These are phyloP conservation scores for Fraxinus angustifolia DNA, from an alignment of 305 asterid species.

Conservation along the genomic window DNA sequence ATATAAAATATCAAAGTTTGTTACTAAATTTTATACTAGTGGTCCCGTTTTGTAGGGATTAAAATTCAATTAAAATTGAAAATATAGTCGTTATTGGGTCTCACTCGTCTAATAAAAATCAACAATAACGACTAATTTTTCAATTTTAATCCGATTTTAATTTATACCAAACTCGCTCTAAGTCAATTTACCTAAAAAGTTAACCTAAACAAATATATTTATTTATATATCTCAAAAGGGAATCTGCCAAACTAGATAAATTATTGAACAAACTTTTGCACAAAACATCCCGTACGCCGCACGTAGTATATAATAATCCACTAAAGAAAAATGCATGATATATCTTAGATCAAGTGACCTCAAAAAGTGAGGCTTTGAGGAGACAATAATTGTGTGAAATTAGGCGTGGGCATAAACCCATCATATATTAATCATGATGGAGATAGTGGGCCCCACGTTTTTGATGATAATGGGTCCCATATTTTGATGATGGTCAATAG, in stretches of 20 bases:
- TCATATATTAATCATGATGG: slow-evolving; percentile 45
- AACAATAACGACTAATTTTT: too few species aligned
- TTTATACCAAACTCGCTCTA: neutral
- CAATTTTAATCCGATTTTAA: too few species aligned
- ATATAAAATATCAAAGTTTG: too few species aligned
- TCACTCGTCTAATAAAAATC: too few species aligned
- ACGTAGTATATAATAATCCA: slow-evolving; percentile 12
- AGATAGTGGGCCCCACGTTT: neutral
- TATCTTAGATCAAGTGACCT: slow-evolving; percentile 4
- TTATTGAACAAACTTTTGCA: neutral
- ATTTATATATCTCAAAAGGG: neutral
- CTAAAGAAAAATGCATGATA: neutral
- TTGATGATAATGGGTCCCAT: slow-evolving; percentile 45
- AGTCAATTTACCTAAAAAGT: neutral
- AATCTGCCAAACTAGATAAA: neutral
- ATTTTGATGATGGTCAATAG: slow-evolving; percentile 29
- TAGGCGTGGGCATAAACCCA: slow-evolving; percentile 52
- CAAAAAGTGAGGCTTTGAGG: slow-evolving; percentile 20
- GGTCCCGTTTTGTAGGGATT: too few species aligned
- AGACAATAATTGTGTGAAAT: slow-evolving; percentile 42
- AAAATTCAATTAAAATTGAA: too few species aligned
- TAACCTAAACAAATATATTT: neutral
- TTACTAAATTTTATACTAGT: too few species aligned
- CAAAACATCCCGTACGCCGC: slow-evolving; percentile 10
- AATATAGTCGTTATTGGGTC: too few species aligned